Base-by-base conservation (phyloP, 148 eudicot genomes). In the Silene latifolia region DNA sequence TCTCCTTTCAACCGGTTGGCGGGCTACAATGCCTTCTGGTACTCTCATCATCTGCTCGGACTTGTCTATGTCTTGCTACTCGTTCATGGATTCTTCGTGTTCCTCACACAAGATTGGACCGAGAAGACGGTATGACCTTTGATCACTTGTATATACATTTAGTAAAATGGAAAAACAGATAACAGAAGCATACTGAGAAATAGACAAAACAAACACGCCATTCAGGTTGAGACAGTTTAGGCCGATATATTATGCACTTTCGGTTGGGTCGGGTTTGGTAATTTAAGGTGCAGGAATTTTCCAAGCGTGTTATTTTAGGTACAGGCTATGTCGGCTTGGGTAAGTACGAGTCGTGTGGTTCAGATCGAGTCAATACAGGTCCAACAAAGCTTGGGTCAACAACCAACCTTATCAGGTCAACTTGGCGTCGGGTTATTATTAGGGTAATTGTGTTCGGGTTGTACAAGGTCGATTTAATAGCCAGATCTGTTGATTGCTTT, bases 11-110 rank as follows among this genome's bases (percentile, higher is more conserved):
- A 89, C 79, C 74, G 90, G 77, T 53, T 96, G 72, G 90, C 98
- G 25, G 98, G 98, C 51, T 92, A 90, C 74, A 96, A 96, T 64
- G 98, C 98, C 2, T 92, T 96, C 66, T 92, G 98, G 98, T 96
- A 92, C 76, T 87, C 99, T 12, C 99, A 92, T 81, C 99, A 92
- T 79, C 85, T 92, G 81, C 80, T 88, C 23, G 89, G 78, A 29
- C 77, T 96, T 15, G 98, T 96, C 79, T 96, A 96, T 68, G 77
- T 90, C 44, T 71, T 90, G 80, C 87, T 96, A 5, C 74, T 96
- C 57, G 65, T 96, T 77, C 99, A 96, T 76, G 99, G 99, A 32
- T 77, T 69, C 77, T 90, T 88, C 89, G 69, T 96, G 85, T 89
- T 85, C 87, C 79, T 96, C 75, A 86, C 77, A 47, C 81, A 88